Evolutionary conservation across 164 flowering plant genomes (phyloP).

Genomic region (grape (Vitis vinifera)): ASM3070453v1 NC_081818.1:7311001-7311500

Average conservation of each 20-base stretch:
- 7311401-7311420: slow-evolving; percentile 87
- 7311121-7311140: too few species aligned
- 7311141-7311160: too few species aligned
- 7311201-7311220: too few species aligned
- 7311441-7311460: slow-evolving; percentile 79
- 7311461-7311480: slow-evolving; percentile 8
- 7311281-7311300: not conserved
- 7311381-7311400: slow-evolving; percentile 97
- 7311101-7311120: too few species aligned
- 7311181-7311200: too few species aligned
- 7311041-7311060: too few species aligned
- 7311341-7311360: slow-evolving; percentile 97
- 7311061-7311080: too few species aligned
- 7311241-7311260: not conserved
- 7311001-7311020: too few species aligned
- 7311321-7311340: slow-evolving; percentile 98
- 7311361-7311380: slow-evolving; percentile 98
- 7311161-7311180: too few species aligned
- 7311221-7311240: too few species aligned
- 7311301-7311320: slow-evolving; percentile 40
- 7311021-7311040: too few species aligned
- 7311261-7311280: not conserved
- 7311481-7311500: not conserved
- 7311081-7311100: too few species aligned
- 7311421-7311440: slow-evolving; percentile 99